These are phyloP conservation scores for Solanum pinnatisectum DNA, from an alignment of 257 asterid species.

Conservation along the genomic window DNA sequence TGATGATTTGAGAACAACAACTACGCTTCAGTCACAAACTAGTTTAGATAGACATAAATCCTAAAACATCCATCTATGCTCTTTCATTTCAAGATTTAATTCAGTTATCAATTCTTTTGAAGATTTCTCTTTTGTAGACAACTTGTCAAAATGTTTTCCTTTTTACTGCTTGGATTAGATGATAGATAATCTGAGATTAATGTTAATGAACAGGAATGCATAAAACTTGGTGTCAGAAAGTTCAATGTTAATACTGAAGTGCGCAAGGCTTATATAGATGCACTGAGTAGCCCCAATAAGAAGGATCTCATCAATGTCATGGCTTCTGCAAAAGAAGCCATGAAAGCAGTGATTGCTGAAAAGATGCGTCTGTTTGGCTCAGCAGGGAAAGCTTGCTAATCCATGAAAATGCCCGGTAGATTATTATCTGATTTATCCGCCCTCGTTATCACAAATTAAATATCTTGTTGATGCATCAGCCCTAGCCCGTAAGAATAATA, in stretches of 20 bases:
- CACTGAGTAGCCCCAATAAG: slow-evolving; percentile 26
- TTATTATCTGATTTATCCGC: not conserved
- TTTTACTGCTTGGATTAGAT: not conserved
- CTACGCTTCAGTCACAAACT: not conserved
- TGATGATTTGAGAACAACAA: not conserved
- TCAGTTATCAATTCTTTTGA: not conserved
- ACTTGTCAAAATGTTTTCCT: not conserved
- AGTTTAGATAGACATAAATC: not conserved
- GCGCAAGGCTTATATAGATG: slow-evolving; percentile 74
- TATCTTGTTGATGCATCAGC: not conserved
- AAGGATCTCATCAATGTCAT: slow-evolving; percentile 71
- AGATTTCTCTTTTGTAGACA: not conserved
- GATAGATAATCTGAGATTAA: not conserved
- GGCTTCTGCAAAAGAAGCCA: slow-evolving; percentile 78
- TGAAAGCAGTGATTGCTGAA: slow-evolving; percentile 80
- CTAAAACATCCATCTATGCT: not conserved
- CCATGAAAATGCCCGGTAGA: not conserved
- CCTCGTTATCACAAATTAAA: not conserved
- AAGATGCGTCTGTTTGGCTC: slow-evolving; percentile 91
- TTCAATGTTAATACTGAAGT: slow-evolving; percentile 96
- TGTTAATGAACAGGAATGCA: slow-evolving; percentile 47
- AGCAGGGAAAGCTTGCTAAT: slow-evolving; percentile 56
- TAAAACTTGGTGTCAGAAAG: slow-evolving; percentile 72
- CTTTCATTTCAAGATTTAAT: not conserved
- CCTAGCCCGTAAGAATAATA: not conserved